These are phyloP conservation scores for Apiospora koreana DNA, from an alignment of 2,329 filamentous ascomycete species.

Conservation along the genomic window DNA sequence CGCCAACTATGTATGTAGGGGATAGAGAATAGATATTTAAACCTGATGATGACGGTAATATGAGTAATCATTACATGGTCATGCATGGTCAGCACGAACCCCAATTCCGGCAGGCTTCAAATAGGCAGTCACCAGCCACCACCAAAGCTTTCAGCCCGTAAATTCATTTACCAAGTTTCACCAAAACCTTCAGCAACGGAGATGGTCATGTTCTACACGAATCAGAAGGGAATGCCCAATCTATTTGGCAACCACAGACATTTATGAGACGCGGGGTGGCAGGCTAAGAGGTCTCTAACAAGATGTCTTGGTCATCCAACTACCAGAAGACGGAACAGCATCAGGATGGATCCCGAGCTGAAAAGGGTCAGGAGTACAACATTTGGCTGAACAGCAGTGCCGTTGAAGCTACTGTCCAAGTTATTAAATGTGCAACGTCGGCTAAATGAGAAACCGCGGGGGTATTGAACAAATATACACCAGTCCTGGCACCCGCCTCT, in stretches of 20 bases:
- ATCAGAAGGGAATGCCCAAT: background rate
- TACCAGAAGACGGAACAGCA: background rate
- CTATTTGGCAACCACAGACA: background rate
- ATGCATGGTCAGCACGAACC: background rate
- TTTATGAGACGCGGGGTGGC: background rate
- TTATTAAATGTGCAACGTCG: slow-evolving; percentile 7
- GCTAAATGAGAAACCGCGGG: slow-evolving; percentile 7
- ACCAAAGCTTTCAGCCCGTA: background rate
- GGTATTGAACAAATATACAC: slow-evolving; percentile 14
- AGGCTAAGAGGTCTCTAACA: background rate
- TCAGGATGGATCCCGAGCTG: background rate
- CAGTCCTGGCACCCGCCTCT: slow-evolving; percentile 10
- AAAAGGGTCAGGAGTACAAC: background rate
- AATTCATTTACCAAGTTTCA: background rate
- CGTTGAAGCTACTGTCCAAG: background rate
- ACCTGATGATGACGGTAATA: background rate
- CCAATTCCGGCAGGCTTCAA: background rate
- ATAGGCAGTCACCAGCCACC: background rate
- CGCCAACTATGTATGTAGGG: too few species aligned
- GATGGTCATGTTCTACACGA: background rate
- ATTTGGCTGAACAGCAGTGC: background rate
- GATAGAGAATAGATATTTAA: background rate
- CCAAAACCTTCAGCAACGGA: background rate
- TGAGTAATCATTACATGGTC: background rate
- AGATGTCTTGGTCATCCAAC: background rate